Evolutionary conservation across 2,329 filamentous ascomycete species (phyloP), one percentile per base, ranked within the genome.

Genomic region (Dactylellina leptospora): DNA sequence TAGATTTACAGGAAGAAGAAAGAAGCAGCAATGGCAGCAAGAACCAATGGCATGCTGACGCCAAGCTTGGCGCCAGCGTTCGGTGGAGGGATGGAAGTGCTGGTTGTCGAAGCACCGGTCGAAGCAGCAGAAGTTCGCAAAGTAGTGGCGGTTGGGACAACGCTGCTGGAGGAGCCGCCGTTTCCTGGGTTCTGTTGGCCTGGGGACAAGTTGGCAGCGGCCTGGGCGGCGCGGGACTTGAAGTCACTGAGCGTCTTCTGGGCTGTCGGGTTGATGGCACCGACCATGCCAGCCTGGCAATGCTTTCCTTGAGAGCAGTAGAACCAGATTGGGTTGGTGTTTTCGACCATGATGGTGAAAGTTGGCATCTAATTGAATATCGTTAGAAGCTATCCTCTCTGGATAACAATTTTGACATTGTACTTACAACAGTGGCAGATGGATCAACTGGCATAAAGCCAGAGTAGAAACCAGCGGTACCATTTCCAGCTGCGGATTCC

Each of bases 241-340:
- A 76, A 79, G 27, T 78, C 16, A 68, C 76, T 53, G 72, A 77
- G 61, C 3, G 74, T 61, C 50, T 56, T 71, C 30, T 74, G 45
- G 18, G 59, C 56, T 5, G 48, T 66, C 59, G 88, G 86, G 80
- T 93, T 92, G 78, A 92, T 87, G 28, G 90, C 89, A 82, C 90
- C 88, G 64, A 85, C 84, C 88, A 92, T 92, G 73, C 89, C 89
- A 50, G 78, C 81, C 79, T 92, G 85, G 80, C 90, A 95, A 81
- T 95, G 91, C 77, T 84, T 85, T 47, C 79, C 87, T 79, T 92
- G 88, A 27, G 86, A 87, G 81, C 90, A 93, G 84, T 89, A 93
- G 75, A 90, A 81, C 90, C 91, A 95, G 75, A 93, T 83, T 27
- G 91, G 90, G 61, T 84, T 88, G 45, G 84, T 85, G 79, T 87